These are phyloP conservation scores for Fusarium dimerum DNA, from an alignment of 2,329 filamentous ascomycete genomes.

Conservation along the genomic window DNA sequence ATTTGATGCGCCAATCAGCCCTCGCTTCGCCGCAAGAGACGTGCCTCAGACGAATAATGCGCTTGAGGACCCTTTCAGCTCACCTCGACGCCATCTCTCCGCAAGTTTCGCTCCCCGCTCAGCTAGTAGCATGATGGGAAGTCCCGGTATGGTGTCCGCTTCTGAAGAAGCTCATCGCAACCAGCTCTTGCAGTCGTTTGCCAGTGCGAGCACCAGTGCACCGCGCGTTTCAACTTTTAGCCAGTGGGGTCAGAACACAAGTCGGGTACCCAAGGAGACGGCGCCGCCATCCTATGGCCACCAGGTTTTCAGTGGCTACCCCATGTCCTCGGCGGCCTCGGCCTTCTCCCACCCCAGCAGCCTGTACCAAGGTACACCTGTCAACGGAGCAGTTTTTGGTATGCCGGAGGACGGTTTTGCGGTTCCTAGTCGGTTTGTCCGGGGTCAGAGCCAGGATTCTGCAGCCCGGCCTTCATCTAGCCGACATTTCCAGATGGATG, in stretches of 20 bases:
- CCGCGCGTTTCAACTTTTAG: constrained; percentile 35
- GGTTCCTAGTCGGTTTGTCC: constrained; percentile 16
- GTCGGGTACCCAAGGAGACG: constrained; percentile 18
- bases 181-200: constrained; percentile 39
- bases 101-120: constrained; percentile 8
- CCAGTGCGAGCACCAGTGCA: constrained; percentile 20
- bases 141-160: constrained; percentile 17
- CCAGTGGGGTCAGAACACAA: constrained; percentile 31
- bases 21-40: constrained; percentile 23
- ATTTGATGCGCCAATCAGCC: constrained; percentile 29
- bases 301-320: constrained; percentile 14
- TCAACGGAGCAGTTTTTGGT: constrained; percentile 23
- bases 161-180: constrained; percentile 36
- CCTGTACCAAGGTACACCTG: constrained; percentile 50
- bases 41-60: constrained; percentile 8
- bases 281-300: constrained; percentile 20
- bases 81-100: constrained; percentile 25
- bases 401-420: constrained; percentile 14
- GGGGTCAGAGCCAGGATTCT: constrained; percentile 18
- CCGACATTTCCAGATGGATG: constrained; percentile 34
- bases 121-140: constrained; percentile 18
- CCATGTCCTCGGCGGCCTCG: constrained; percentile 32
- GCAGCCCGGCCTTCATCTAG: constrained; percentile 9
- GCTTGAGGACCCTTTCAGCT: constrained; percentile 36
- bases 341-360: constrained; percentile 53